Evolutionary conservation across 441 rosid genomes (phyloP), one percentile per base, ranked within the genome.

Genomic region (Brassica hybrid): DNA sequence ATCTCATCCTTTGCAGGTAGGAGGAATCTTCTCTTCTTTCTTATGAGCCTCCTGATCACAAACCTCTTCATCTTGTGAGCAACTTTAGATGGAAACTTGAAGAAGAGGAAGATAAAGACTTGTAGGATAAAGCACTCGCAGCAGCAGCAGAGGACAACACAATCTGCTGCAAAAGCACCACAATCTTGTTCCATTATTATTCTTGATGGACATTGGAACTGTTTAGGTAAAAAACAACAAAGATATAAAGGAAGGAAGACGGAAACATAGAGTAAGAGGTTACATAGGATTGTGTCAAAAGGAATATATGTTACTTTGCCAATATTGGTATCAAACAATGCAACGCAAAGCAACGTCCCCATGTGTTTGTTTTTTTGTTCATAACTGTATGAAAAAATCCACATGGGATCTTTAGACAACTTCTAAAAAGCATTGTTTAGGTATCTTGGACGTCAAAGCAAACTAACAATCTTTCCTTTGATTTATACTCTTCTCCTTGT

Each of bases 91-190:
- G 98, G 98, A 27, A 87, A 77, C 68, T 76, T 80, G 76, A 88
- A 75, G 73, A 90, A 72, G 78, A 90, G 3, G 60, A 86, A 89
- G 82, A 88, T n/a, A 58, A 89, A 9, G 38, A 87, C 36, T 80
- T 91, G 95, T 25, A 93, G 84, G 30, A 89, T 45, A 84, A 91
- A 66, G 81, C 97, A 93, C 69, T 90, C 90, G 79, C 89, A 90
- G 85, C 94, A 91, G 71, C 98, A 88, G 4, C 87, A 91, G 14
- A 92, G 32, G 25, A 86, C 88, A 2, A 86, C 68, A 76, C 96
- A 90, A 72, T 92, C 97, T 2, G 92, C 90, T 3, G 87, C 92
- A 12, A 86, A 80, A 76, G 79, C 54, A 80, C 84, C 88, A 62
- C 86, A 78, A 48, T 92, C 94, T 77, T 87, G 91, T 38, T 74